Percentiles rank a stretch among this genome's conserved stretches.
Evolutionary conservation across 2,329 filamentous ascomycete genomes (phyloP).

Genomic region (Colletotrichum caudatum): DNA sequence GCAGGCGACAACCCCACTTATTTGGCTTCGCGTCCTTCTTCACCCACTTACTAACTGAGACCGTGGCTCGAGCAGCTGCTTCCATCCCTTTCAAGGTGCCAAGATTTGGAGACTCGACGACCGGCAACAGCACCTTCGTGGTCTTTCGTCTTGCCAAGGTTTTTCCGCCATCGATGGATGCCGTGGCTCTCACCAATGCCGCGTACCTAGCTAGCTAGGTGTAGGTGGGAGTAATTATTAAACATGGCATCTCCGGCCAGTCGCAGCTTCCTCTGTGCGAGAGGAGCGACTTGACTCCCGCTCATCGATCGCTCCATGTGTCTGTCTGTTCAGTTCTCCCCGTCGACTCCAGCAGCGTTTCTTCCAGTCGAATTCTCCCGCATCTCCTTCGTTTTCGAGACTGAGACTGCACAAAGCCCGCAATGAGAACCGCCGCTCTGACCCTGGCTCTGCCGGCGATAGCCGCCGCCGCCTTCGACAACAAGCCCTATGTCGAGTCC

Average conservation of each 20-base stretch:
- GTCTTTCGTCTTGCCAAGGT: constrained; percentile 31
- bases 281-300: background rate
- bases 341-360: constrained; percentile 4
- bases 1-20: background rate
- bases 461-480: constrained; percentile 39
- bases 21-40: background rate
- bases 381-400: background rate
- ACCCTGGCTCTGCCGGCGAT: constrained; percentile 46
- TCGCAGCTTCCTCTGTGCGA: background rate
- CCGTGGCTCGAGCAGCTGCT: background rate
- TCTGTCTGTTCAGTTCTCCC: too few species aligned
- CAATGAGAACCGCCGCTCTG: constrained; percentile 44
- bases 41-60: background rate
- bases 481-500: constrained; percentile 52
- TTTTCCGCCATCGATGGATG: background rate
- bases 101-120: background rate
- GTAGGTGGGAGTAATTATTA: constrained; percentile 2
- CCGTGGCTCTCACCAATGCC: background rate
- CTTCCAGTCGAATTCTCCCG: background rate
- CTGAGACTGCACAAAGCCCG: background rate
- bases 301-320: background rate
- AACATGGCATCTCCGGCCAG: background rate
- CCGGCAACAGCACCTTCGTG: constrained; percentile 27
- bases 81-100: background rate
- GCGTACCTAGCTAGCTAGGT: too few species aligned